A percentile compares a stretch with the other conserved stretches of the same genome.
Conservation (phyloP, 805 yeast genomes). For the Yarrowia keelungensis region DNA sequence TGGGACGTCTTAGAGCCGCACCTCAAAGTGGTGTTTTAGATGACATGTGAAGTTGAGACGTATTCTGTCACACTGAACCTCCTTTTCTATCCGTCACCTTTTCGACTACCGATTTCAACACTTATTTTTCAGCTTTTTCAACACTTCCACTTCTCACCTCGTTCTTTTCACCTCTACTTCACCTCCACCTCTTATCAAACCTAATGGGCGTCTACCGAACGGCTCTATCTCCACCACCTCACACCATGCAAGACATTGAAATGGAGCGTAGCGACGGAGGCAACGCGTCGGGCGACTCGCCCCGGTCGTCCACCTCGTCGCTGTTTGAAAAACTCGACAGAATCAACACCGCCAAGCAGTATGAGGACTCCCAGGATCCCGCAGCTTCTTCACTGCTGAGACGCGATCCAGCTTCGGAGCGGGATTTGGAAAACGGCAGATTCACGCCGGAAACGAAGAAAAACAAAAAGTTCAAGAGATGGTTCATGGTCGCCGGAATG, state of each 20-base stretch:
- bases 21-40: neutral
- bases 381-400: neutral
- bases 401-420: neutral
- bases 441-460: too few relatives aligned
- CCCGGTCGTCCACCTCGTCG: conserved; percentile 36
- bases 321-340: conserved; percentile 35
- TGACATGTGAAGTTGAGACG: too few relatives aligned
- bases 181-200: neutral
- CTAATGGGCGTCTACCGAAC: conserved; percentile 13
- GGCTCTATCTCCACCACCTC: conserved; percentile 13
- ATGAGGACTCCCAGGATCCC: neutral
- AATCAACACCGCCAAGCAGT: conserved; percentile 13
- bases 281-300: conserved; percentile 15
- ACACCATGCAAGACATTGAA: conserved; percentile 30
- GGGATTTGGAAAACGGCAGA: conserved; percentile 4
- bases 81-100: too few relatives aligned
- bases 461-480: neutral
- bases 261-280: neutral
- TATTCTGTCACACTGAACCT: too few relatives aligned
- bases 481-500: conserved; percentile 15
- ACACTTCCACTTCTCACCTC: too few relatives aligned
- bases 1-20: conserved; percentile 24
- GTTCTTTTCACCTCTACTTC: neutral
- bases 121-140: neutral
- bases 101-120: neutral